Evolutionary conservation across 805 yeast genomes (phyloP).

Genomic region (Candida anglica): DNA sequence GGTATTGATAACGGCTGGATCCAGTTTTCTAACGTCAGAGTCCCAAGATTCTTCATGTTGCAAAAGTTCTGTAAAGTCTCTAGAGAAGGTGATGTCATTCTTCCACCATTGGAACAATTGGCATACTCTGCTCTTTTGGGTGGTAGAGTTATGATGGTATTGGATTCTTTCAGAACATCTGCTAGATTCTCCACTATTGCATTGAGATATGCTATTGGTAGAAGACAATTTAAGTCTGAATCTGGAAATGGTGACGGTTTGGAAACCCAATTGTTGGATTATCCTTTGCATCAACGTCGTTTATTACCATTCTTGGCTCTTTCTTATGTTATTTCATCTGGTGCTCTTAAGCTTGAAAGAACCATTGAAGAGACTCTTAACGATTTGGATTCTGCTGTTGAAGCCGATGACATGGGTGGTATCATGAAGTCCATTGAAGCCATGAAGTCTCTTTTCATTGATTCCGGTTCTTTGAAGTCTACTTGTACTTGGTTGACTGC

Average conservation of each 20-base stretch:
- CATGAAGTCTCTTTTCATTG: constrained; percentile 41
- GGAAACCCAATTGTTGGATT: constrained; percentile 41
- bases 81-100: constrained; percentile 34
- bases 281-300: constrained; percentile 44
- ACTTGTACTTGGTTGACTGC: constrained; percentile 44
- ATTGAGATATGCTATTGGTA: constrained; percentile 41
- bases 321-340: constrained; percentile 33
- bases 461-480: constrained; percentile 42
- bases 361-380: constrained; percentile 26
- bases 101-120: constrained; percentile 45
- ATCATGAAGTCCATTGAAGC: constrained; percentile 29
- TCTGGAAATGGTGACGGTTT: constrained; percentile 18
- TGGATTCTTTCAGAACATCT: constrained; percentile 39
- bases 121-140: constrained; percentile 40
- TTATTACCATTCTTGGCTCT: constrained; percentile 42
- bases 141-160: constrained; percentile 44
- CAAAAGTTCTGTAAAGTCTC: constrained; percentile 41
- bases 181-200: constrained; percentile 42
- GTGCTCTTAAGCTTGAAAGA: constrained; percentile 35
- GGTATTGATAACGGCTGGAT: constrained; percentile 49
- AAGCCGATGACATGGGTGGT: constrained; percentile 22
- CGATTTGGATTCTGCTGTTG: constrained; percentile 36
- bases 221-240: constrained; percentile 40
- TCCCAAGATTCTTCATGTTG: constrained; percentile 44
- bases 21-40: constrained; percentile 40